Evolutionary conservation across 1,284 basidiomycete genomes (phyloP), one percentile per base, ranked within the genome.

Genomic region (Gomphus bonarii): DNA sequence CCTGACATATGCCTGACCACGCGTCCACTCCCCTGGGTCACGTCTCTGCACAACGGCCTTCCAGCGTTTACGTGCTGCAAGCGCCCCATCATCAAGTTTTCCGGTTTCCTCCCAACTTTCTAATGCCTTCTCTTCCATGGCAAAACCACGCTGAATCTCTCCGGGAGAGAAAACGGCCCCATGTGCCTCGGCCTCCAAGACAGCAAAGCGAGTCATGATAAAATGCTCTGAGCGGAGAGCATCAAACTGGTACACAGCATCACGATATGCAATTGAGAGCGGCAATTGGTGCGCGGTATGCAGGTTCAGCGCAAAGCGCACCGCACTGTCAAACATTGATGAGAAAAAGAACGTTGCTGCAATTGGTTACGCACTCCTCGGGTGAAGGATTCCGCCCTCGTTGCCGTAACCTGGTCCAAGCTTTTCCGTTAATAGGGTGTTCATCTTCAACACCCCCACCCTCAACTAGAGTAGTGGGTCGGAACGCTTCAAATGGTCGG

Each of bases 401-500:
- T 70, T 97, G 92, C 59, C 81, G 73, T 59, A 97, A 71, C 61
- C 84, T 73, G 52, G 76, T 85, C 92, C 94, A 97, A 16, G 72
- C 69, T 54, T 66, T 64, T 0, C 87, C 91, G 31, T 68, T 69
- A 6, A 89, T 67, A 30, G 78, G 75, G 62, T 85, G 80, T 52
- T 78, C 72, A 25, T 75, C 71, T 62, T 79, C 75, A 52, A 88
- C 74, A 14, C 71, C 69, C 36, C 72, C 78, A 46, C 75, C 75
- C 72, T 99, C 95, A 0, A 90, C 81, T 52, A 99, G 70, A 11
- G 80, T 85, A 14, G 79, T 76, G 1, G 92, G 85, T 43, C 94
- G 79, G 69, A 95, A 88, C 1, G 91, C 87, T 72, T 99, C 95
- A 68, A 97, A 98, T 2, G 95, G 94, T 68, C 97, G 95, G 72